Percentiles rank a stretch among this genome's conserved stretches.
phyloP scores from a whole-genome alignment of 371 early-diverging fungal species.

The Homolaphlyctis polyrhiza region DNA sequence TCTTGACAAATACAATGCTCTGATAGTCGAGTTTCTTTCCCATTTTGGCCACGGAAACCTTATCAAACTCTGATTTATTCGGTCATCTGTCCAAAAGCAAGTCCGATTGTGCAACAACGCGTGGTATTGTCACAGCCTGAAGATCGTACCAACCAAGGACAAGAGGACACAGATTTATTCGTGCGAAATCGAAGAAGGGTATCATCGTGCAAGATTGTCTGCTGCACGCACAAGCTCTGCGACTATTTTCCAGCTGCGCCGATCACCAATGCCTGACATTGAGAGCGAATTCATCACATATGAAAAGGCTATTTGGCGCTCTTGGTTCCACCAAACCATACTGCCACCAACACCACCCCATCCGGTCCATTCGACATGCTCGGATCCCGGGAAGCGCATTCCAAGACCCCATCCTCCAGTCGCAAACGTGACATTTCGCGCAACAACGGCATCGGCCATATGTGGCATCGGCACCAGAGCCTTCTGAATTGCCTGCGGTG shows the following conservation, averaged over 20 bases:
- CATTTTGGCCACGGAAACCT: background rate
- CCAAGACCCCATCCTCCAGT: slow-evolving; percentile 22
- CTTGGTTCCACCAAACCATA: slow-evolving; percentile 49
- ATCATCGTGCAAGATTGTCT: too few species aligned
- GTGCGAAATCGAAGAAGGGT: too few species aligned
- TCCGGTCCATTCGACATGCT: slow-evolving; percentile 38
- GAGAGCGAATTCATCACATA: slow-evolving; percentile 45
- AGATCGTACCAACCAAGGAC: background rate
- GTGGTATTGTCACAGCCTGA: background rate
- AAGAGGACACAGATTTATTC: background rate
- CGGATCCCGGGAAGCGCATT: slow-evolving; percentile 26
- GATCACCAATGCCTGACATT: slow-evolving; percentile 21
- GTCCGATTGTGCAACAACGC: background rate
- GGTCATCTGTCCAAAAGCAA: background rate
- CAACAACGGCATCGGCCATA: slow-evolving; percentile 17
- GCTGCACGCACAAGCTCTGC: slow-evolving; percentile 12
- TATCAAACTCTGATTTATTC: background rate
- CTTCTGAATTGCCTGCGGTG: slow-evolving; percentile 7
- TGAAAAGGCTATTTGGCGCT: slow-evolving; percentile 48
- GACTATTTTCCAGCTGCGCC: slow-evolving; percentile 22
- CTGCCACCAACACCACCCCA: slow-evolving; percentile 60
- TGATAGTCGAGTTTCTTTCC: background rate
- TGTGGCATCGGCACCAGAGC: slow-evolving; percentile 12
- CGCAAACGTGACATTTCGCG: slow-evolving; percentile 12
- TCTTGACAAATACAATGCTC: background rate